Evolutionary conservation across 164 flowering plant species (phyloP).

Genomic region (Liriodendron chinense): DNA sequence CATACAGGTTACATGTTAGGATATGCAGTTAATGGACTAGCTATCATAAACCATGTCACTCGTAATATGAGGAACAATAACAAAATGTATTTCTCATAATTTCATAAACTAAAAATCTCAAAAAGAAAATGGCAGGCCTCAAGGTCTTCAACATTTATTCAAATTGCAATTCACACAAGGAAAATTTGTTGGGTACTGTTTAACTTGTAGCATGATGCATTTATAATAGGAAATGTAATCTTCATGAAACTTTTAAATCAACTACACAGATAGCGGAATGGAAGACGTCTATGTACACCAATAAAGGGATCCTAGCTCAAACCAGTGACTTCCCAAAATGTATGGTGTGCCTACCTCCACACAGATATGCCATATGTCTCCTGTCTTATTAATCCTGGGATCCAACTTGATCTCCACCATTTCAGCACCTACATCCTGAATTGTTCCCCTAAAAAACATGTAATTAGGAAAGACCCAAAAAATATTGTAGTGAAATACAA

Average conservation of each 20-base stretch:
- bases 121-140: background rate
- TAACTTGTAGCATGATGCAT: background rate
- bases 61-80: background rate
- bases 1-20: background rate
- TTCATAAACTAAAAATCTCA: background rate
- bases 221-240: background rate
- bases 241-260: no score
- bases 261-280: background rate
- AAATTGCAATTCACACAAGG: no score
- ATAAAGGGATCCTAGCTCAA: background rate
- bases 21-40: background rate
- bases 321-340: background rate
- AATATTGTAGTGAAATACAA: no score
- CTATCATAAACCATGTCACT: background rate
- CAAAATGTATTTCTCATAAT: background rate
- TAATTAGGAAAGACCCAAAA: background rate
- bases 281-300: background rate
- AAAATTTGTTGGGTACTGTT: no score
- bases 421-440: constrained; percentile 29
- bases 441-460: constrained; percentile 23
- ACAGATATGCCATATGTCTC: constrained; percentile 89
- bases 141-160: background rate
- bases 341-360: constrained; percentile 42
- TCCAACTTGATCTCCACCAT: constrained; percentile 70
- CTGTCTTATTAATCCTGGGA: constrained; percentile 64